phyloP scores from a whole-genome alignment of 2,329 filamentous ascomycete species.

The Fusarium albidum region DNA sequence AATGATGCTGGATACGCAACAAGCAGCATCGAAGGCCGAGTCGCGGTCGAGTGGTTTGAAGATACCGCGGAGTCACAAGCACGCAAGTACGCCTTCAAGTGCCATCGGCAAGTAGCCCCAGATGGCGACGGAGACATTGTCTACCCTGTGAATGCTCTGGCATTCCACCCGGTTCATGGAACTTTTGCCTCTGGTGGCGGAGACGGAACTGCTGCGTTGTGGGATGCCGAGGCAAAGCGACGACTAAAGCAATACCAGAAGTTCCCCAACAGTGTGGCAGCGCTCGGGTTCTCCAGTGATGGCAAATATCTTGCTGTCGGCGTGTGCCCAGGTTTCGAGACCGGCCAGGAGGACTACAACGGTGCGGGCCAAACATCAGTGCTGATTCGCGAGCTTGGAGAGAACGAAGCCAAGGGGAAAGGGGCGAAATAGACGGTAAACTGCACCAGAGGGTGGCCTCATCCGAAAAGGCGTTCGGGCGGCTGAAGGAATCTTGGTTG shows the following conservation, averaged over 20 bases:
- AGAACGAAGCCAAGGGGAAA: constrained; percentile 89
- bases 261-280: constrained; percentile 80
- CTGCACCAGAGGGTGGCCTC: constrained; percentile 21
- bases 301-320: constrained; percentile 82
- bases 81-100: constrained; percentile 98
- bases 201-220: constrained; percentile 89
- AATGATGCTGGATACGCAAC: constrained; percentile 94
- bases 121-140: constrained; percentile 78
- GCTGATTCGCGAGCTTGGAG: constrained; percentile 82
- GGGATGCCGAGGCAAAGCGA: constrained; percentile 91
- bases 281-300: constrained; percentile 78
- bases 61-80: constrained; percentile 86
- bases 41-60: constrained; percentile 98
- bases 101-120: constrained; percentile 79
- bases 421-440: constrained; percentile 65
- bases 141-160: constrained; percentile 88
- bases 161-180: constrained; percentile 83
- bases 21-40: constrained; percentile 90
- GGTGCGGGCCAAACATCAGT: constrained; percentile 79
- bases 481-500: constrained; percentile 37
- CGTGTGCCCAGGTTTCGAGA: constrained; percentile 89
- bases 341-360: constrained; percentile 79
- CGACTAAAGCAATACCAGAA: constrained; percentile 90
- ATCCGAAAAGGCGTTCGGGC: constrained; percentile 45
- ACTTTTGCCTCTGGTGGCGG: constrained; percentile 92